Conservation (phyloP, 2,329 filamentous ascomycete species). For the Claviceps paspali region DNA sequence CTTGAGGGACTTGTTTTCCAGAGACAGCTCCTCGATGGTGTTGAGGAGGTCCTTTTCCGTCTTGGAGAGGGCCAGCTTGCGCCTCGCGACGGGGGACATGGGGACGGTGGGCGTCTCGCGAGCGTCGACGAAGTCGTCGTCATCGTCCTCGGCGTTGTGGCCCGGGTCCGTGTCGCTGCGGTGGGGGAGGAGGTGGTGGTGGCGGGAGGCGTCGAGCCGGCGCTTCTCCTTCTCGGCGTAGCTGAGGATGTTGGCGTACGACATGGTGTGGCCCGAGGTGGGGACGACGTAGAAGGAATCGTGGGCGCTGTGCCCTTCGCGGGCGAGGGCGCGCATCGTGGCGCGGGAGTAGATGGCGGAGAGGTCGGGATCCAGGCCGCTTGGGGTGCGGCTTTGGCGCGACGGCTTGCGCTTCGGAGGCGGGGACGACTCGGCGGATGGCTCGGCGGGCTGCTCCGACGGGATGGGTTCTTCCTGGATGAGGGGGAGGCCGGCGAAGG, state of each 20-base stretch:
- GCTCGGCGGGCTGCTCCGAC: conserved; percentile 10
- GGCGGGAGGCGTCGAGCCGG: conserved; percentile 37
- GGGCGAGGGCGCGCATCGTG: conserved; percentile 62
- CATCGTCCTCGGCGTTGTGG: conserved; percentile 37
- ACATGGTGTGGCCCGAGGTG: conserved; percentile 76
- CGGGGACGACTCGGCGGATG: conserved; percentile 20
- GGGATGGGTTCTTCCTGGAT: conserved; percentile 32
- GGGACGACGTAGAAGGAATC: conserved; percentile 94
- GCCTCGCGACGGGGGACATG: conserved; percentile 26
- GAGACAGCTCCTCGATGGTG: conserved; percentile 71
- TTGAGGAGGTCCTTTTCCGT: conserved; percentile 38
- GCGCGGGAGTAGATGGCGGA: conserved; percentile 74
- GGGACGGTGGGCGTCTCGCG: conserved; percentile 42
- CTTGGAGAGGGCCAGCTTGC: conserved; percentile 24
- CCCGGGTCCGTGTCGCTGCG: conserved; percentile 28
- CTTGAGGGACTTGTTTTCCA: conserved; percentile 79
- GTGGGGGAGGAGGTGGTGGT: conserved; percentile 35
- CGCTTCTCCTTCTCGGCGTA: conserved; percentile 53
- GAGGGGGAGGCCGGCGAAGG: conserved; percentile 82
- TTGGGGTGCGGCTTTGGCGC: conserved; percentile 10
- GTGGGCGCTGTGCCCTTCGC: conserved; percentile 47
- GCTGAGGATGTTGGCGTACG: conserved; percentile 78
- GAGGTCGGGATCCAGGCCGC: conserved; percentile 52
- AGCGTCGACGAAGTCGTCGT: conserved; percentile 85
- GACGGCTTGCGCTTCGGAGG: conserved; percentile 20